These are phyloP conservation scores for Alternaria longipes DNA, from an alignment of 2,329 filamentous ascomycete genomes.

Conservation along the genomic window DNA sequence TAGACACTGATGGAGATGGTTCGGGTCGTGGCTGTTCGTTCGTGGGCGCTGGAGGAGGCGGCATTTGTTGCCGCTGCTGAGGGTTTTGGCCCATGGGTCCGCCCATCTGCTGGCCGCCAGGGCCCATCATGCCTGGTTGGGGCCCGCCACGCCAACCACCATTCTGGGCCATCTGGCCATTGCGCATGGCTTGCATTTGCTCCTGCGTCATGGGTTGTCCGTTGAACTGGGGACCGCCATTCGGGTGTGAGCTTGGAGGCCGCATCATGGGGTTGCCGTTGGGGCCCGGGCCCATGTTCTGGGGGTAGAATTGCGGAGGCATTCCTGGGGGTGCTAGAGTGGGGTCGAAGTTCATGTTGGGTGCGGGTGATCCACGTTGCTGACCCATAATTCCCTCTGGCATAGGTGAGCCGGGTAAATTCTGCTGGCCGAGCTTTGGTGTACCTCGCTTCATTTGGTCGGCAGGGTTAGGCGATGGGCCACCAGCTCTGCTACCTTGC, in stretches of 20 bases:
- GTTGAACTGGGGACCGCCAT: slow-evolving; percentile 63
- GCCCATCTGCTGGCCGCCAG: slow-evolving; percentile 63
- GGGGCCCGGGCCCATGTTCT: slow-evolving; percentile 38
- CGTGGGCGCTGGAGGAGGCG: slow-evolving; percentile 58
- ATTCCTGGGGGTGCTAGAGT: slow-evolving; percentile 60
- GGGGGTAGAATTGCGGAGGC: slow-evolving; percentile 49
- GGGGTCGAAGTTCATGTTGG: slow-evolving; percentile 62
- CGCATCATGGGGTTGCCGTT: slow-evolving; percentile 62
- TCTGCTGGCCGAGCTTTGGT: slow-evolving; percentile 74
- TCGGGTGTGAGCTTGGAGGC: slow-evolving; percentile 57
- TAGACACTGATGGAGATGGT: slow-evolving; percentile 58
- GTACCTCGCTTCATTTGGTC: slow-evolving; percentile 83
- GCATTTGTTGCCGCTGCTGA: slow-evolving; percentile 71
- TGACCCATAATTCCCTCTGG: slow-evolving; percentile 74
- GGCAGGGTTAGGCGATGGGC: slow-evolving; percentile 77
- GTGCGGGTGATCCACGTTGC: slow-evolving; percentile 68
- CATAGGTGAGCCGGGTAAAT: slow-evolving; percentile 72
- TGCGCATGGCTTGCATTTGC: slow-evolving; percentile 60
- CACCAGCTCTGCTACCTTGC: slow-evolving; percentile 72
- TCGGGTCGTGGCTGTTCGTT: slow-evolving; percentile 55
- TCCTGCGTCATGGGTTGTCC: slow-evolving; percentile 68
- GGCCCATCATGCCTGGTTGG: slow-evolving; percentile 62
- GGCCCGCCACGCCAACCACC: slow-evolving; percentile 48
- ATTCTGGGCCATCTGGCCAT: slow-evolving; percentile 51
- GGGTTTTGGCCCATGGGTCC: slow-evolving; percentile 68